Evolutionary conservation across 106 monocot species (phyloP).

Genomic region (Dendrobium chrysotoxum): DNA sequence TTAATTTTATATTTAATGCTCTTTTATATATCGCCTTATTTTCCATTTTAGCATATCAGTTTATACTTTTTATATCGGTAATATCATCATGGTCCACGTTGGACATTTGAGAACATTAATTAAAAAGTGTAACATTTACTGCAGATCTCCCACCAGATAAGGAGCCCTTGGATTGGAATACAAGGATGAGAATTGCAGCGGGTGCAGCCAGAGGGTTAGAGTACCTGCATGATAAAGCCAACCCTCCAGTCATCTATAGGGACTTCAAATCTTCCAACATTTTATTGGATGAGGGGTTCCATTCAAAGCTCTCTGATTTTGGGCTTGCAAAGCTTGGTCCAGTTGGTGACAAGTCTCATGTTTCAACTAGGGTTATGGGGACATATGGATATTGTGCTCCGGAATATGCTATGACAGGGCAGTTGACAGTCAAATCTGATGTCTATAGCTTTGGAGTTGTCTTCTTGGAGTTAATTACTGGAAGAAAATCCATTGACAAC

Average conservation of each 20-base stretch:
- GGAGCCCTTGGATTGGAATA: slow-evolving; percentile 66
- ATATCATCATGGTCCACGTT: background rate
- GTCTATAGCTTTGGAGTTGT: slow-evolving; percentile 87
- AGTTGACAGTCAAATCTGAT: slow-evolving; percentile 69
- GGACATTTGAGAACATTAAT: background rate
- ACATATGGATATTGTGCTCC: slow-evolving; percentile 86
- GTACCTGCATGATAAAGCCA: slow-evolving; percentile 70
- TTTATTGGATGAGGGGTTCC: slow-evolving; percentile 48
- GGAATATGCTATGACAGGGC: slow-evolving; percentile 82
- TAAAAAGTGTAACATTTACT: background rate
- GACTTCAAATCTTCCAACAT: slow-evolving; percentile 83
- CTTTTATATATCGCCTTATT: background rate
- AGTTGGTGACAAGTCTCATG: slow-evolving; percentile 72
- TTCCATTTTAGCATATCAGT: background rate
- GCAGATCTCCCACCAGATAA: slow-evolving; percentile 64
- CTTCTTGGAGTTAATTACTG: slow-evolving; percentile 70
- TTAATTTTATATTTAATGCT: background rate
- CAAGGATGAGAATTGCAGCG: slow-evolving; percentile 74
- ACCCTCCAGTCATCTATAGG: slow-evolving; percentile 65
- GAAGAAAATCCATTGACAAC: slow-evolving; percentile 59
- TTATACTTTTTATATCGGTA: background rate
- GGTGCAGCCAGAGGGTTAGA: slow-evolving; percentile 74
- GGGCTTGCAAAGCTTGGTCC: slow-evolving; percentile 85
- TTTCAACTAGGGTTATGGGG: slow-evolving; percentile 81
- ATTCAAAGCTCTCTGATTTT: slow-evolving; percentile 78